Conservation (phyloP, 2,329 filamentous ascomycete species). For the Pseudocercospora musae region DNA sequence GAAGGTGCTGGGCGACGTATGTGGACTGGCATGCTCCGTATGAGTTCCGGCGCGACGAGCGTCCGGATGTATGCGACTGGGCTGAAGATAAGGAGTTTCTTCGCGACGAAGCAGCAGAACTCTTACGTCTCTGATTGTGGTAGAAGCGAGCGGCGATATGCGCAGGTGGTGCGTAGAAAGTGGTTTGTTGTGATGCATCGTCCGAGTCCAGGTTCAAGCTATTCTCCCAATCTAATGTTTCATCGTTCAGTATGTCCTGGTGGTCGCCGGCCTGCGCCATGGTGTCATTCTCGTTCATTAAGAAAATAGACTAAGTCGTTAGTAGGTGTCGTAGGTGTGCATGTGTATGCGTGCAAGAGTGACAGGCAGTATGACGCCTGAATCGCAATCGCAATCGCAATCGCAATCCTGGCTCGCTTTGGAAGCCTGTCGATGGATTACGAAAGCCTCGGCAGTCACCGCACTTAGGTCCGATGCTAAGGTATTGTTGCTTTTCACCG, state of each 20-base stretch:
- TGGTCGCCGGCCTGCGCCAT: constrained; percentile 9
- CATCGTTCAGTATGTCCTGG: background rate
- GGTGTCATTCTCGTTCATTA: constrained; percentile 8
- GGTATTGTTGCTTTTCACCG: background rate
- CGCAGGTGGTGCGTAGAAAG: constrained; percentile 64
- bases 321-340: background rate
- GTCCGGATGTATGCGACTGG: constrained; percentile 62
- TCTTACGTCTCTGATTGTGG: constrained; percentile 64
- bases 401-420: background rate
- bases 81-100: constrained; percentile 76
- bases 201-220: constrained; percentile 5
- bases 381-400: no score
- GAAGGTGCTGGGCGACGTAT: constrained; percentile 73
- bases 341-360: background rate
- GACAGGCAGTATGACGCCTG: background rate
- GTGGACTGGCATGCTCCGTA: constrained; percentile 60
- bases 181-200: constrained; percentile 15
- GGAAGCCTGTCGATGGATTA: constrained; percentile 5
- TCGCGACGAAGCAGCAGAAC: constrained; percentile 73
- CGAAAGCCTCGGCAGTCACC: background rate
- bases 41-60: constrained; percentile 46
- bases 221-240: background rate
- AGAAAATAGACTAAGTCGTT: background rate
- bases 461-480: background rate
- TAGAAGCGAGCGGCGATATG: constrained; percentile 78